Evolutionary conservation across 805 yeast genomes (phyloP).

Genomic region (Scheffersomyces ergatensis): DNA sequence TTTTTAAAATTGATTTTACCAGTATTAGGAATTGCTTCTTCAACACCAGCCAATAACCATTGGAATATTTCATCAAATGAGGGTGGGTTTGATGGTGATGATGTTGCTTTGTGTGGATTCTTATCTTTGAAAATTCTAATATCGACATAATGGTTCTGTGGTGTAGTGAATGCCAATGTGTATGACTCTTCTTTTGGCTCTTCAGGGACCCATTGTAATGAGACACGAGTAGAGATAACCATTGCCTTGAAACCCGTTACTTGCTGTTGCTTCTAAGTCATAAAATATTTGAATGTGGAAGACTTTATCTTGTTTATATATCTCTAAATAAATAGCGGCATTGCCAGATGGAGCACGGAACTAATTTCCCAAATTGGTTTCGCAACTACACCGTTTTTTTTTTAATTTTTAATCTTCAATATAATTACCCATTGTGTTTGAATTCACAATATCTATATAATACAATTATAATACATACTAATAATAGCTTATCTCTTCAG

Average conservation of each 20-base stretch:
- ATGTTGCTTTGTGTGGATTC: constrained; percentile 10
- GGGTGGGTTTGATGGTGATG: constrained; percentile 2
- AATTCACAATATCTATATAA: neutral
- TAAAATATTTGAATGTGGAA: too few species aligned
- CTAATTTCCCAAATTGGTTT: too few species aligned
- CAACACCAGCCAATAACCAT: constrained; percentile 58
- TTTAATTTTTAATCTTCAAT: too few species aligned
- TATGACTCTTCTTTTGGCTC: constrained; percentile 41
- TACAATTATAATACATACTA: neutral
- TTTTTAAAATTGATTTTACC: constrained; percentile 39
- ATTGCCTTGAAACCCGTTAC: too few species aligned
- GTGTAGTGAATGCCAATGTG: constrained; percentile 49
- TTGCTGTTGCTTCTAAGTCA: too few species aligned
- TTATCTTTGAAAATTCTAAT: constrained; percentile 25
- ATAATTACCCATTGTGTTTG: too few species aligned
- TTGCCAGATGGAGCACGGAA: too few species aligned
- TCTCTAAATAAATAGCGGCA: too few species aligned
- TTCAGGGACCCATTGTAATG: constrained; percentile 52
- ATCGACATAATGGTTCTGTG: constrained; percentile 47
- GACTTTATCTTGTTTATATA: too few species aligned
- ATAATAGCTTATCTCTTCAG: too few species aligned
- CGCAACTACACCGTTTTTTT: too few species aligned
- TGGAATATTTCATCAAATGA: constrained; percentile 39
- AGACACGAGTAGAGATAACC: constrained; percentile 45
- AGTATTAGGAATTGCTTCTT: constrained; percentile 34